Evolutionary conservation across 1,284 basidiomycete species (phyloP).

Genomic region (Leccinum fuscescens): DNA sequence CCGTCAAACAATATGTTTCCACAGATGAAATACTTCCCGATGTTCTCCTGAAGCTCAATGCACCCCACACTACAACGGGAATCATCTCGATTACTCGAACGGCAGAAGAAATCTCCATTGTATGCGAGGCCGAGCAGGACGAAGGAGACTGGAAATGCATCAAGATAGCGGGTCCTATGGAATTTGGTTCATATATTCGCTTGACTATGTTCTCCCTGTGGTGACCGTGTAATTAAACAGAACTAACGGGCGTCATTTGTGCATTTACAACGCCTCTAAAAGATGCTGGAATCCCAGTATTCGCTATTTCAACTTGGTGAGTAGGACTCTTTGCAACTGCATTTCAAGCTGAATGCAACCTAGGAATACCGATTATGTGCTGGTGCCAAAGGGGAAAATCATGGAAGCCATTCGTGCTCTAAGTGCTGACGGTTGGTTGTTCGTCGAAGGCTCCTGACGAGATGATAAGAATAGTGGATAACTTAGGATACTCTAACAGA

Average conservation of each 20-base stretch:
- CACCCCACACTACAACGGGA: conserved; percentile 19
- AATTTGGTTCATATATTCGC: conserved; percentile 47
- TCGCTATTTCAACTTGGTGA: conserved; percentile 71
- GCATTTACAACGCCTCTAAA: conserved; percentile 58
- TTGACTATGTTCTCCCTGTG: not conserved
- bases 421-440: conserved; percentile 49
- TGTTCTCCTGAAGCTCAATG: conserved; percentile 30
- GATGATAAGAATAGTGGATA: too few species aligned
- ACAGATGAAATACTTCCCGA: conserved; percentile 31
- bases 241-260: conserved; percentile 54
- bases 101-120: conserved; percentile 59
- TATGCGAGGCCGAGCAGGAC: conserved; percentile 42
- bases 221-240: conserved; percentile 32
- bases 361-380: conserved; percentile 65
- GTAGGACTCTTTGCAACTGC: conserved; percentile 13
- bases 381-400: conserved; percentile 47
- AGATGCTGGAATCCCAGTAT: conserved; percentile 53
- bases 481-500: too few species aligned
- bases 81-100: conserved; percentile 63
- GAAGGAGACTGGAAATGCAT: conserved; percentile 56
- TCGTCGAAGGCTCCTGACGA: conserved; percentile 18
- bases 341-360: conserved; percentile 1
- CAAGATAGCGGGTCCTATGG: conserved; percentile 64
- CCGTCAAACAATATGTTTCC: conserved; percentile 48
- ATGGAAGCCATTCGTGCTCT: conserved; percentile 43